These are phyloP conservation scores for Aegle marmelos DNA, from an alignment of 345 rosid species.

Conservation along the genomic window DNA sequence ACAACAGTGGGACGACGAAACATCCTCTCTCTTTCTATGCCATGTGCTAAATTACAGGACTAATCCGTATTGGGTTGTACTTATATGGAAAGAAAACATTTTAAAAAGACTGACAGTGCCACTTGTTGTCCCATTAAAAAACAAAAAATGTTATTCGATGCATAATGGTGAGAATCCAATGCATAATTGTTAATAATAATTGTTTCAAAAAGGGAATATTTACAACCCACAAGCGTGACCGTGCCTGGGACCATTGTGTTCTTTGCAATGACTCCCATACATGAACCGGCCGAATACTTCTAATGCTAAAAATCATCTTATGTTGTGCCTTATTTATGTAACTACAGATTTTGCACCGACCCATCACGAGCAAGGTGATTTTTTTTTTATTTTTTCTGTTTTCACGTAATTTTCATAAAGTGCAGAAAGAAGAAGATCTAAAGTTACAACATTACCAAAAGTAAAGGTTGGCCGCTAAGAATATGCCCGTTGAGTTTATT, in stretches of 20 bases:
- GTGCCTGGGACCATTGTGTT: slow-evolving; percentile 9
- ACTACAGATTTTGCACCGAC: too few relatives aligned
- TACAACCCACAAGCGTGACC: slow-evolving; percentile 24
- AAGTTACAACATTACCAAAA: too few relatives aligned
- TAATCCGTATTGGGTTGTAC: slow-evolving; percentile 31
- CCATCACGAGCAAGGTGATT: too few relatives aligned
- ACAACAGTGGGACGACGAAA: slow-evolving; percentile 35
- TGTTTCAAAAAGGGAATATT: slow-evolving; percentile 28
- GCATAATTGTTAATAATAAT: slow-evolving; percentile 16
- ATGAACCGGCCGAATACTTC: background rate
- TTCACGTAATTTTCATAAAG: too few relatives aligned
- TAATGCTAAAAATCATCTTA: background rate
- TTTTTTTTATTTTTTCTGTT: too few relatives aligned
- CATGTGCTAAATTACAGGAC: slow-evolving; percentile 36
- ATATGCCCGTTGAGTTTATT: too few relatives aligned
- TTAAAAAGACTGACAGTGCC: slow-evolving; percentile 11
- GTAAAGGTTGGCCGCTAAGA: too few relatives aligned
- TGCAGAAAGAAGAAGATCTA: too few relatives aligned
- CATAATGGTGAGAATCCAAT: slow-evolving; percentile 38
- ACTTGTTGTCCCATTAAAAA: slow-evolving; percentile 8
- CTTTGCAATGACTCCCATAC: background rate
- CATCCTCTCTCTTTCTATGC: slow-evolving; percentile 33
- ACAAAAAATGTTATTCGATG: background rate
- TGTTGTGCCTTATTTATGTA: background rate
- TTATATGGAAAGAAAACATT: slow-evolving; percentile 13